Evolutionary conservation across 192 early-diverging fungal species (phyloP), one percentile per base, ranked within the genome.

Genomic region (Entophlyctis luteolus): DNA sequence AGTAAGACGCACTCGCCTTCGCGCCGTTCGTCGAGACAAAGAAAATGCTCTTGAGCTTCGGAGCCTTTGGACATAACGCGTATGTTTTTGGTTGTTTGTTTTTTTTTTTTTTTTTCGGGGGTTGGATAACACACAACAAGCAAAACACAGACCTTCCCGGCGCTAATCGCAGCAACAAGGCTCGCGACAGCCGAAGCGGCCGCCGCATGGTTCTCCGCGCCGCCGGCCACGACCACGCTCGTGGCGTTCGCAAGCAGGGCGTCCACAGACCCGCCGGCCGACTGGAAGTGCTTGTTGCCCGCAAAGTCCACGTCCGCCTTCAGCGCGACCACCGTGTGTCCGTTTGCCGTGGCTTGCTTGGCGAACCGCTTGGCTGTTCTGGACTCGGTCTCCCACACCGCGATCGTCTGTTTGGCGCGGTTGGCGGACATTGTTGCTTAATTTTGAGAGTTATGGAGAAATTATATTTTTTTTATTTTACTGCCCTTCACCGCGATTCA

Each of bases 361-460:
- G 29, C 36, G 36, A 66, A 47, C 49, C 55, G 63, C 20, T 36
- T 8, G 32, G n/a, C 23, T 36, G 63, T 47, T 23, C 55, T 66
- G 63, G 49, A 31, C 12, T 8, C 8, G 4, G 50, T 54, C 63
- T 66, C 63, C 25, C 52, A 66, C 47, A 66, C 63, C 35, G 49
- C 63, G 36, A 66, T 55, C 28, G 63, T 66, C 47, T 66, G 63
- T 38, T 60, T 57, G n/a, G n/a, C n/a, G n/a, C n/a, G n/a, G n/a
- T n/a, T n/a, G n/a, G n/a, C n/a, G n/a, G n/a, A n/a, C n/a, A n/a
- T n/a, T n/a, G n/a, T n/a, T n/a, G n/a, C n/a, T n/a, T n/a, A n/a
- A n/a, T n/a, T n/a, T n/a, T n/a, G n/a, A n/a, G n/a, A n/a, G n/a
- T n/a, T n/a, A n/a, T n/a, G n/a, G n/a, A n/a, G n/a, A n/a, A n/a